Evolutionary conservation across 345 rosid genomes (phyloP).

Genomic region (Hibiscus tridactylites): DNA sequence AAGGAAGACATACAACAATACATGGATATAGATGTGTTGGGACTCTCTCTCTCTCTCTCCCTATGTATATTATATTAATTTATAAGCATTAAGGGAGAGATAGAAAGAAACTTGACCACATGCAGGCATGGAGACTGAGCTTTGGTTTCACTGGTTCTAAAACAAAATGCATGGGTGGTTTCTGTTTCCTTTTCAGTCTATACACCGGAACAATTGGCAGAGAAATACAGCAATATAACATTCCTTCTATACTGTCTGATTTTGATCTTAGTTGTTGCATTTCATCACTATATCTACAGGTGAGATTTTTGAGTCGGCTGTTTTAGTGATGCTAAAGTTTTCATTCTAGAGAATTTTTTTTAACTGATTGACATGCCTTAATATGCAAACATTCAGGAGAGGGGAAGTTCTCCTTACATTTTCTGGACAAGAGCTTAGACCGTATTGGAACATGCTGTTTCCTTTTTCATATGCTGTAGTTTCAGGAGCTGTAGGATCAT

Average conservation of each 20-base stretch:
- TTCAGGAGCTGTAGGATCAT: constrained; percentile 96
- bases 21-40: background rate
- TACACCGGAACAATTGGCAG: constrained; percentile 93
- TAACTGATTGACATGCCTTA: constrained; percentile 2
- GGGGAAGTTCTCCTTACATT: constrained; percentile 57
- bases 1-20: background rate
- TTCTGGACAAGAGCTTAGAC: constrained; percentile 67
- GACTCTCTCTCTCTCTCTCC: background rate
- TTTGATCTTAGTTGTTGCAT: constrained; percentile 56
- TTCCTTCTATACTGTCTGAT: constrained; percentile 80
- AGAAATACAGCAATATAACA: constrained; percentile 77
- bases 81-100: background rate
- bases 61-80: background rate
- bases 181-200: constrained; percentile 47
- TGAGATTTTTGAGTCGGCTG: constrained; percentile 20
- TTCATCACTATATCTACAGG: constrained; percentile 77
- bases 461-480: constrained; percentile 97
- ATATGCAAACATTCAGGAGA: constrained; percentile 44
- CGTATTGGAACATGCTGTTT: constrained; percentile 79
- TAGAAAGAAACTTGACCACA: background rate
- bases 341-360: background rate
- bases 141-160: constrained; percentile 6
- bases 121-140: background rate
- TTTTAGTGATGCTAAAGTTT: background rate
- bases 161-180: background rate